Conservation (phyloP, 176 grass and related monocot genomes). For the Saccharum officinarum region DNA sequence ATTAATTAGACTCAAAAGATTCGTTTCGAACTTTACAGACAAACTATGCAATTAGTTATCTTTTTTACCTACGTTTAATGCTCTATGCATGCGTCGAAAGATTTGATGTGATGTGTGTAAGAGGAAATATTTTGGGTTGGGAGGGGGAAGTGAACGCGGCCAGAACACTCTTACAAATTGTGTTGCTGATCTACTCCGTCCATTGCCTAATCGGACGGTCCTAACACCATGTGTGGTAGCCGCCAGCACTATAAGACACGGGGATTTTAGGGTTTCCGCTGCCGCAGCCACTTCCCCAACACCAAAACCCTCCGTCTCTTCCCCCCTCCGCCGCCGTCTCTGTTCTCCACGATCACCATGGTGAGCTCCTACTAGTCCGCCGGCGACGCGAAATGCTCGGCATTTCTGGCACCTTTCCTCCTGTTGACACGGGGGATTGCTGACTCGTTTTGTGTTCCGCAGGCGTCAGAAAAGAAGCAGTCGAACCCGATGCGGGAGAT, state of each 20-base stretch:
- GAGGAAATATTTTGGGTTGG: too few species aligned
- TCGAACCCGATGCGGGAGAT: conserved; percentile 52
- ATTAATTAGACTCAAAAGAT: too few species aligned
- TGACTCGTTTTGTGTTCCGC: conserved; percentile 15
- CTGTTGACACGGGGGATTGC: not conserved
- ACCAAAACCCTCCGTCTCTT: not conserved
- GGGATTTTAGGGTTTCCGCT: conserved; percentile 44
- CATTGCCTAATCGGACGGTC: conserved; percentile 4
- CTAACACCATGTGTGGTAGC: not conserved
- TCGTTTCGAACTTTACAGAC: too few species aligned
- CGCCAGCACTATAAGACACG: not conserved
- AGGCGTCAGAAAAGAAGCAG: conserved; percentile 55
- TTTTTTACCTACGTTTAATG: too few species aligned
- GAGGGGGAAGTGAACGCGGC: too few species aligned
- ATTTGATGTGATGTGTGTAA: too few species aligned
- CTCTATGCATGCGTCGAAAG: too few species aligned
- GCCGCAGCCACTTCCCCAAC: conserved; percentile 26
- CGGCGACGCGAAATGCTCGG: not conserved
- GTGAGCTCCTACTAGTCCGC: not conserved
- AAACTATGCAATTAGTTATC: too few species aligned
- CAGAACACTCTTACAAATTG: not conserved
- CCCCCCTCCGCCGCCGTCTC: not conserved
- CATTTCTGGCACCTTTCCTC: not conserved
- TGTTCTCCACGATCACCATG: conserved; percentile 10
- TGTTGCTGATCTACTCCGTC: not conserved